Conservation (phyloP, 345 rosid species). For the Adansonia digitata region DNA sequence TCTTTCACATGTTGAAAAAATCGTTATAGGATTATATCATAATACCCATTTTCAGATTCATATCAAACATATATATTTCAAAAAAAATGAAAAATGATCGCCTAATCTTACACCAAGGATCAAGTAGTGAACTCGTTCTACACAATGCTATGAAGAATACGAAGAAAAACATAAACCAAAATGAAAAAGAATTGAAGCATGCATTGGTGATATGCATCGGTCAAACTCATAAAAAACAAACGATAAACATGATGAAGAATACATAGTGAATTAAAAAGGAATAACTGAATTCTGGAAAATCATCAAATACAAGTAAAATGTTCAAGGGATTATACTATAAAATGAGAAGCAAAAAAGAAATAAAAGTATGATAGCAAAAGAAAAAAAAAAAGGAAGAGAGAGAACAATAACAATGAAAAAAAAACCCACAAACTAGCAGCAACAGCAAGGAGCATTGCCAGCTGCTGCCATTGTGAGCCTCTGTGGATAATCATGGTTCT, state of each 20-base stretch:
- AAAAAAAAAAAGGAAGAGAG: slow-evolving; percentile 15
- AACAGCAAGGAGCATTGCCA: slow-evolving; percentile 13
- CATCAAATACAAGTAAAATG: slow-evolving; percentile 43
- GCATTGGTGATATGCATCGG: not conserved
- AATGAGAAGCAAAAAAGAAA: slow-evolving; percentile 21
- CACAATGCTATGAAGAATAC: too few relatives aligned
- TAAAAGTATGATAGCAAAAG: slow-evolving; percentile 42
- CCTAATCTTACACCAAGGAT: too few relatives aligned
- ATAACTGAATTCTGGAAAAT: slow-evolving; percentile 26
- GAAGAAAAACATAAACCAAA: not conserved
- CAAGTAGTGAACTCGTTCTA: too few relatives aligned
- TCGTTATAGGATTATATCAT: too few relatives aligned
- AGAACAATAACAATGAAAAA: slow-evolving; percentile 39
- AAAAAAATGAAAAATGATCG: too few relatives aligned
- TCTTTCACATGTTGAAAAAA: too few relatives aligned
- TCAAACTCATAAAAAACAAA: not conserved
- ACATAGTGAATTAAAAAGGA: too few relatives aligned
- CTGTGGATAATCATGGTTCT: slow-evolving; percentile 28
- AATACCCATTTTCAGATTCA: too few relatives aligned
- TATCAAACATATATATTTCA: too few relatives aligned
- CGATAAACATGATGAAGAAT: not conserved
- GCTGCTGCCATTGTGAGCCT: slow-evolving; percentile 19
- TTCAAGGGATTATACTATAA: slow-evolving; percentile 38
- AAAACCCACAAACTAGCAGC: slow-evolving; percentile 38
- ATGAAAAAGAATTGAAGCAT: not conserved